Conservation (phyloP, 2,329 filamentous ascomycete genomes). For the Aaosphaeria pasadenensis region DNA sequence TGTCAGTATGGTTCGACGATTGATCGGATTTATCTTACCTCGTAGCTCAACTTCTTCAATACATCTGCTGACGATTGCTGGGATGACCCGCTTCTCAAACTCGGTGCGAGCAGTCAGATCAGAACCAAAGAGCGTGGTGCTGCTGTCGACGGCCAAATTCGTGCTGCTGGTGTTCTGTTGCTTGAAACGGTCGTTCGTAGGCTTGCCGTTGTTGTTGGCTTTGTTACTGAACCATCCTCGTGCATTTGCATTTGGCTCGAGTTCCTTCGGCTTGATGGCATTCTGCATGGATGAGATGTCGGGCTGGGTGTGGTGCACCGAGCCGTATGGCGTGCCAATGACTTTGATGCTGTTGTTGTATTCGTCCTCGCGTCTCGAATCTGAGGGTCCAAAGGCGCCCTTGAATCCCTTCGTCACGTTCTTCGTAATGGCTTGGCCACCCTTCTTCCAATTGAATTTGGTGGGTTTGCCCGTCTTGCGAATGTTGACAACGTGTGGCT, state of each 20-base stretch:
- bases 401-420: constrained; percentile 93
- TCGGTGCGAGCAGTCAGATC: constrained; percentile 84
- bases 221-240: constrained; percentile 35
- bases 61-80: constrained; percentile 85
- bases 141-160: constrained; percentile 36
- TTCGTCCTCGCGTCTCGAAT: constrained; percentile 53
- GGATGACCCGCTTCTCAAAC: constrained; percentile 84
- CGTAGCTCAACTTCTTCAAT: constrained; percentile 95
- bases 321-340: constrained; percentile 45
- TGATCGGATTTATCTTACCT: constrained; percentile 46
- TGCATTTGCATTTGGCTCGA: constrained; percentile 13
- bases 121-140: constrained; percentile 74
- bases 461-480: constrained; percentile 82
- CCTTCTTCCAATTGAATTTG: constrained; percentile 99
- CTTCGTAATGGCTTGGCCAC: constrained; percentile 88
- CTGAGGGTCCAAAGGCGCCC: constrained; percentile 71
- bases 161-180: constrained; percentile 43
- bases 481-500: constrained; percentile 93
- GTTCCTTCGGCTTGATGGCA: constrained; percentile 21
- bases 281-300: constrained; percentile 32
- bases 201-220: constrained; percentile 7
- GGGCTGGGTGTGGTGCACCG: constrained; percentile 28
- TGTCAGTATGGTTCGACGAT: constrained; percentile 5
- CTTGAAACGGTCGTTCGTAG: constrained; percentile 28
- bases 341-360: constrained; percentile 48